phyloP scores from a whole-genome alignment of 805 yeast genomes.

The Torulaspora quercuum region DNA sequence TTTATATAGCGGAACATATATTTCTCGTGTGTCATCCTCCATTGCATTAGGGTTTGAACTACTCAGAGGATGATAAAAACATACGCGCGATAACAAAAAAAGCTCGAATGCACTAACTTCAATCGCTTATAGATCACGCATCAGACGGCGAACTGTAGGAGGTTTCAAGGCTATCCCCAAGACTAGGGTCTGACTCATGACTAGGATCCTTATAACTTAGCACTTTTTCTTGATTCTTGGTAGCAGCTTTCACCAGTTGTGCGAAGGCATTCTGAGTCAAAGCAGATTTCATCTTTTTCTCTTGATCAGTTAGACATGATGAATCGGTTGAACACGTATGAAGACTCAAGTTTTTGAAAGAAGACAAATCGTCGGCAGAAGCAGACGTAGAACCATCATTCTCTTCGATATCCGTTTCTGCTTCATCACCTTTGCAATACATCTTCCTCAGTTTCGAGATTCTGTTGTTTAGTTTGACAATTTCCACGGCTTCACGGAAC shows the following conservation, averaged over 20 bases:
- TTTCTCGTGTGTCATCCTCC: too few species aligned
- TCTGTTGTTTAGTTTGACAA: constrained; percentile 76
- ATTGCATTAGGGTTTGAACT: too few species aligned
- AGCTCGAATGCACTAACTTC: too few species aligned
- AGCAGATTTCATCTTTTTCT: constrained; percentile 36
- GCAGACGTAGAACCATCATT: constrained; percentile 11
- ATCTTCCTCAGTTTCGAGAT: constrained; percentile 64
- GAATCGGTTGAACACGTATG: constrained; percentile 6
- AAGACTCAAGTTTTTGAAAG: constrained; percentile 19
- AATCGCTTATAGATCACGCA: neutral
- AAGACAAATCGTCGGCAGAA: constrained; percentile 23
- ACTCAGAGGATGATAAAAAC: too few species aligned
- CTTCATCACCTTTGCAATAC: constrained; percentile 48
- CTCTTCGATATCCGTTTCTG: constrained; percentile 35
- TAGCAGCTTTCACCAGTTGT: constrained; percentile 67
- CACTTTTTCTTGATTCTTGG: constrained; percentile 50
- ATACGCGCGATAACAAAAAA: too few species aligned
- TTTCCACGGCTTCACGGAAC: constrained; percentile 80
- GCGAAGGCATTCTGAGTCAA: constrained; percentile 57
- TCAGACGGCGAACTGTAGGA: constrained; percentile 2
- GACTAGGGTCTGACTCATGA: constrained; percentile 1
- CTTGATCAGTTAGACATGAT: constrained; percentile 11
- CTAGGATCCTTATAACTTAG: constrained; percentile 22
- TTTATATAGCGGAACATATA: neutral
- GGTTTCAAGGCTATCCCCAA: neutral